Base-by-base conservation (phyloP, 2,329 filamentous ascomycete species). In the Sporothrix dimorphospora region DNA sequence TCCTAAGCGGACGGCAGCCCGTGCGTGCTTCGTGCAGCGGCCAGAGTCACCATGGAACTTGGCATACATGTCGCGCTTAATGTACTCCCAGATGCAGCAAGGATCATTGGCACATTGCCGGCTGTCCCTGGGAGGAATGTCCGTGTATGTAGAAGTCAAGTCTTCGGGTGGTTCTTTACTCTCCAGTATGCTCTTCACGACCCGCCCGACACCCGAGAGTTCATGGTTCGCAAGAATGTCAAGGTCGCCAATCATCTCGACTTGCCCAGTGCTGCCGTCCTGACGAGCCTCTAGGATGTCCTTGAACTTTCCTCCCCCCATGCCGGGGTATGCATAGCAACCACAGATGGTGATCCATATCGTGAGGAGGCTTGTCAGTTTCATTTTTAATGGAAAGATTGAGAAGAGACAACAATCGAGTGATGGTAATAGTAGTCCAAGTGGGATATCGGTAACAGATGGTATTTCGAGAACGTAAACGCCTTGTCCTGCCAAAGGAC, bases 31-130 rank as follows among this genome's bases (percentile, higher is more conserved):
- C 4, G 49, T 53, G 49, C 49, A 53, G 12, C 49, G 49, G n/a
- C 49, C 49, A 6, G 49, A 53, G 49, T 53, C 21, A 1, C 49
- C 49, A 11, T 53, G 49, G 49, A 53, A 53, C 49, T 53, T 53
- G 49, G 49, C 49, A 24, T 24, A 53, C 49, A 53, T 53, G 49
- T 53, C 49, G 4, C 49, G 49, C 49, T 53, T 53, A 11, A 53
- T 53, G 49, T 53, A 53, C 49, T 53, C 49, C 49, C 21, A 53
- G 49, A 53, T 24, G 49, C 21, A 53, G n/a, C 49, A 53, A n/a
- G 49, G 49, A 4, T 53, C 49, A 6, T 24, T 53, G 49, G 49
- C 49, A 53, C 49, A 24, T 9, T 53, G 49, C n/a, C 12, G 49
- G 49, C 49, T 53, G 21, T 53, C 49, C n/a, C 24, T 53, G 49